phyloP scores from a whole-genome alignment of 1,284 basidiomycete genomes.

The Apiotrichum domesticum region DNA sequence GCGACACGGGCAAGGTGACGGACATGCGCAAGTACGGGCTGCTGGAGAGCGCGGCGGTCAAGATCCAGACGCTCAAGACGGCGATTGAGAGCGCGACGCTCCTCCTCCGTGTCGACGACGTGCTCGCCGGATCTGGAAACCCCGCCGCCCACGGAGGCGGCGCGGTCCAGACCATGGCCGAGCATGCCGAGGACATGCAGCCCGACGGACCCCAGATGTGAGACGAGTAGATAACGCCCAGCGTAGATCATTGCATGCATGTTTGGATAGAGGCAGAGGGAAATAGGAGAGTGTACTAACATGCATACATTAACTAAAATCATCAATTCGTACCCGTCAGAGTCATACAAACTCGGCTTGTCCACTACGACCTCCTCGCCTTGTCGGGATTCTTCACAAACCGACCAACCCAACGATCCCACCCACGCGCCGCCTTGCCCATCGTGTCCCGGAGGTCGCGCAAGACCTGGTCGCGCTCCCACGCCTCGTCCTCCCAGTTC shows the following conservation, averaged over 20 bases:
- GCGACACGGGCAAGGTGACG: slow-evolving; percentile 87
- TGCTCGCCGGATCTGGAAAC: slow-evolving; percentile 63
- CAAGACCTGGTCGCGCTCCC: slow-evolving; percentile 19
- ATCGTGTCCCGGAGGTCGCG: slow-evolving; percentile 15
- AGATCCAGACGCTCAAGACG: slow-evolving; percentile 97
- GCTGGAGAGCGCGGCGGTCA: slow-evolving; percentile 92
- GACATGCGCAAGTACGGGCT: slow-evolving; percentile 94
- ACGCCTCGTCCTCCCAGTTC: slow-evolving; percentile 23
- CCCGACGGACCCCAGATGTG: slow-evolving; percentile 10
- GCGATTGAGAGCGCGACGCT: slow-evolving; percentile 93
- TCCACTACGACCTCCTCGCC: slow-evolving; percentile 1
- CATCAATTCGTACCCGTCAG: too few relatives aligned
- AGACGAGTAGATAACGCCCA: neutral
- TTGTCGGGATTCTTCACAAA: slow-evolving; percentile 19
- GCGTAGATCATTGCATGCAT: neutral
- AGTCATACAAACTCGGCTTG: too few relatives aligned
- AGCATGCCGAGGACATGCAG: slow-evolving; percentile 16
- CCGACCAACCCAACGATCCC: slow-evolving; percentile 17
- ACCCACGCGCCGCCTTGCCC: slow-evolving; percentile 17
- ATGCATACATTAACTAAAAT: too few relatives aligned
- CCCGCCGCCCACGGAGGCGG: slow-evolving; percentile 25
- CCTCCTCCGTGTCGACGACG: slow-evolving; percentile 88
- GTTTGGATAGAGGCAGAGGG: neutral
- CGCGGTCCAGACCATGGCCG: slow-evolving; percentile 45
- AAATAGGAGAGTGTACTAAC: too few relatives aligned